Base-by-base conservation (phyloP, 768 basidiomycete genomes). In the Leccinellum albellum region DNA sequence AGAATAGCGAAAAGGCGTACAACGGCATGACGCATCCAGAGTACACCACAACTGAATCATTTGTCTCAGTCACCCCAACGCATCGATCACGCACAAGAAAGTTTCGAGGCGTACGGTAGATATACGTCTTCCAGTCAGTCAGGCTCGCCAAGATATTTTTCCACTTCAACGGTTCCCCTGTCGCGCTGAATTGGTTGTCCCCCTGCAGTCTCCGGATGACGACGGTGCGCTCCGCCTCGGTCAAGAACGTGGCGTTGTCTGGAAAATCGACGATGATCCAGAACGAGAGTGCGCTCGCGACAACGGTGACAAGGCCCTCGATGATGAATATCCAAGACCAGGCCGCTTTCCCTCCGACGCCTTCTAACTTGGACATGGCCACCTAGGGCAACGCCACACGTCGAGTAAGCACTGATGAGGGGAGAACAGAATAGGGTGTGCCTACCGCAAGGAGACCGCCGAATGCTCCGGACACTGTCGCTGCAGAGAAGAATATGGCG, bases 261-360 rank as follows among this genome's bases (percentile, higher is more conserved):
- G 90, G 89, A 72, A 91, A 91, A 67, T 91, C 90, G 64, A 89
- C 84, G 57, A 91, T 82, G 65, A 91, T 82, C 79, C 81, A 91
- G 74, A 84, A 91, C 1, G 88, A 89, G 9, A 76, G 67, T 21
- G 69, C 67, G 9, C 86, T 87, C 6, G 85, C 86, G 17, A 89
- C 14, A 26, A 90, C 76, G 1, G 89, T 90, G 12, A 73, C 74
- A 33, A 90, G 71, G 21, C 88, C 89, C 65, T 89, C 86, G 13
- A 89, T 59, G 54, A 89, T 88, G 79, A 90, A 88, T 65, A 89
- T 88, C 87, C 87, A 89, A 21, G 87, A 76, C 79, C 79, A 79
- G 4, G 69, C 85, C 17, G 85, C 76, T 65, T 84, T 87, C 10
- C 85, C 85, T 8, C 82, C 88, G 29, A 88, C 61, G 6, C 88